These are phyloP conservation scores for Lichenothelia convexa DNA, from an alignment of 495 filamentous ascomycete species.

Conservation along the genomic window DNA sequence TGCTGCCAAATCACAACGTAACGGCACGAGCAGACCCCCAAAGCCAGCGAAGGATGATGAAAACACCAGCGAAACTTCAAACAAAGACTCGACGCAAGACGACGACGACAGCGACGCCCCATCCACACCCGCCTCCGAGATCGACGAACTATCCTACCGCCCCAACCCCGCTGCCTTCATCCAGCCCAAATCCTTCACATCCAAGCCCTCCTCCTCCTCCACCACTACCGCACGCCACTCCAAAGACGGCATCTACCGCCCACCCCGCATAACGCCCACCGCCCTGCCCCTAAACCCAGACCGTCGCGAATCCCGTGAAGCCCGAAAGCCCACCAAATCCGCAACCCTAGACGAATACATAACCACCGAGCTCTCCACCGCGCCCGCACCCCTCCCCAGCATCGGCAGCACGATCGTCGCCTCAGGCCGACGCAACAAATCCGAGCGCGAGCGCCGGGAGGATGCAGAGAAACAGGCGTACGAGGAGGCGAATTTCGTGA, in stretches of 20 bases:
- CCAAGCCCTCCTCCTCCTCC: conserved; percentile 6
- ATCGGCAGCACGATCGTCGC: conserved; percentile 66
- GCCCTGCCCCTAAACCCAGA: conserved; percentile 35
- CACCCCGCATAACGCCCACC: conserved; percentile 67
- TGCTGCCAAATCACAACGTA: conserved; percentile 6
- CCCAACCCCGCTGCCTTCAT: conserved; percentile 44
- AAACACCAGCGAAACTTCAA: not conserved
- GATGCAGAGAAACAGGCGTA: conserved; percentile 60
- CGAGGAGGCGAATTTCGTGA: conserved; percentile 74
- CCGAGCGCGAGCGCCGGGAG: conserved; percentile 43
- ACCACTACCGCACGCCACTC: conserved; percentile 16
- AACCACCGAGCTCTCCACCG: conserved; percentile 54
- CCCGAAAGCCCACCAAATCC: conserved; percentile 35
- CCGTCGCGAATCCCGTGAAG: conserved; percentile 33
- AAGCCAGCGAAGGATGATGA: not conserved
- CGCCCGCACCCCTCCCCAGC: conserved; percentile 59
- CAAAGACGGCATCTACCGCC: conserved; percentile 53
- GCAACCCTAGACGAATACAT: conserved; percentile 76
- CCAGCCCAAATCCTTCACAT: conserved; percentile 14
- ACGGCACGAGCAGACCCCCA: not conserved
- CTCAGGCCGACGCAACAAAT: conserved; percentile 55
- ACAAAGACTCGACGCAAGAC: not conserved
- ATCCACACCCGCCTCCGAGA: conserved; percentile 11
- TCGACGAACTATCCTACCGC: conserved; percentile 48
- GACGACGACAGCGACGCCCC: not conserved